Percentiles rank a stretch among this genome's conserved stretches.
Conservation (phyloP, 2,329 filamentous ascomycete genomes). For the Pyricularia pennisetigena region DNA sequence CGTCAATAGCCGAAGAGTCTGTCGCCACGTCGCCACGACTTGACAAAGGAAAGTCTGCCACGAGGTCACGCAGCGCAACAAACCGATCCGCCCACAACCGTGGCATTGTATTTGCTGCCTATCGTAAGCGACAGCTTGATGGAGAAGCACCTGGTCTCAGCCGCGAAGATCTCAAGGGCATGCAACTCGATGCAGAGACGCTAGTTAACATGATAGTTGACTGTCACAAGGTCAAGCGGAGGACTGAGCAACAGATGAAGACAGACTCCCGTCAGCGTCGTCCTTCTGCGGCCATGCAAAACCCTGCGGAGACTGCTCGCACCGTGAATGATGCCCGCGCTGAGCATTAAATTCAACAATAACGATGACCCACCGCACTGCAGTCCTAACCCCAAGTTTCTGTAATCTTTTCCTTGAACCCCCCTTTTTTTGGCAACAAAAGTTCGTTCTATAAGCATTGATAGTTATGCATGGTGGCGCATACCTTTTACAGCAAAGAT, state of each 20-base stretch:
- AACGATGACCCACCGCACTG: background rate
- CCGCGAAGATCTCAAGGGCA: conserved; percentile 31
- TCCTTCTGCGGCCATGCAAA: background rate
- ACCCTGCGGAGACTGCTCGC: background rate
- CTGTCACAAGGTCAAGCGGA: conserved; percentile 23
- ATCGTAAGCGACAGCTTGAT: conserved; percentile 32
- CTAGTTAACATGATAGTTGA: conserved; percentile 44
- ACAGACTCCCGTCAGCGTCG: background rate
- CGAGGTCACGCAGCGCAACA: background rate
- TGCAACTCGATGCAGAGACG: conserved; percentile 39
- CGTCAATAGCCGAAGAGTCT: background rate
- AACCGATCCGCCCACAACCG: conserved; percentile 24
- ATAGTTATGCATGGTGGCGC: background rate
- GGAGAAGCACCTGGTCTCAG: conserved; percentile 25
- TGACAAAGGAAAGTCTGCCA: background rate
- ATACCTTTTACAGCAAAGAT: background rate
- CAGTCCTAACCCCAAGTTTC: background rate
- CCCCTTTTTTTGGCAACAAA: background rate
- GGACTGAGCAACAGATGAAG: conserved; percentile 2
- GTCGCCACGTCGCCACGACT: background rate
- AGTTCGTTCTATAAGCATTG: background rate
- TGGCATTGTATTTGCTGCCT: conserved; percentile 47
- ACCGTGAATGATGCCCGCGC: too few species aligned
- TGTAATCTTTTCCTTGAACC: too few species aligned
- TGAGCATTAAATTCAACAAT: background rate